Conservation (phyloP, 2,329 filamentous ascomycete genomes). For the Trichoderma arundinaceum region DNA sequence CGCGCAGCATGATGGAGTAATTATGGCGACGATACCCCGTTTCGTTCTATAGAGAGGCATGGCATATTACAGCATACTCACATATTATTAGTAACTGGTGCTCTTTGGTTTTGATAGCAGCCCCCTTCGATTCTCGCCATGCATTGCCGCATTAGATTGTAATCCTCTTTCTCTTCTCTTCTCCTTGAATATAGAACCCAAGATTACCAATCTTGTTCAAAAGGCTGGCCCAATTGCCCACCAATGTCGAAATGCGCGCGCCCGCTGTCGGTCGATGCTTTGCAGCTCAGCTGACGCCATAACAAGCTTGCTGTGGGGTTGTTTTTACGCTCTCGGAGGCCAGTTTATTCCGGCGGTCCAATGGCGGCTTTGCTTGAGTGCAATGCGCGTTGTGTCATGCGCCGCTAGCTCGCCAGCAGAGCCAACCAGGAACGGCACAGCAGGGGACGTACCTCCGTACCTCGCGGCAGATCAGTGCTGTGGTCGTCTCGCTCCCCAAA, state of each 20-base stretch:
- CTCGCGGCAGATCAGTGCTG: constrained; percentile 30
- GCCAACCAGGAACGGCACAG: constrained; percentile 26
- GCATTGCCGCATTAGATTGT: constrained; percentile 12
- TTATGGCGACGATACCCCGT: constrained; percentile 35
- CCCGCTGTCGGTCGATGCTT: background rate
- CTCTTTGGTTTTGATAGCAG: constrained; percentile 7
- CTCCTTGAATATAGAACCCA: too few relatives aligned
- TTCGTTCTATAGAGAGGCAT: constrained; percentile 26
- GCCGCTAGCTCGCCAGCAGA: constrained; percentile 12
- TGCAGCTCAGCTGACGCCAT: constrained; percentile 29
- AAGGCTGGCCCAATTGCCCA: background rate
- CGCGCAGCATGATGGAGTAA: constrained; percentile 37
- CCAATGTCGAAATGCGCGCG: background rate
- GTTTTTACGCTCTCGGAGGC: background rate
- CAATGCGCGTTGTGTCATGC: constrained; percentile 30
- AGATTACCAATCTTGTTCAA: too few relatives aligned
- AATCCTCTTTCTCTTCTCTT: background rate
- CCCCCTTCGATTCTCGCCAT: constrained; percentile 15
- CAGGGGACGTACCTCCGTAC: constrained; percentile 25
- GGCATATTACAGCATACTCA: constrained; percentile 18
- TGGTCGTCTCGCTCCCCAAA: constrained; percentile 31
- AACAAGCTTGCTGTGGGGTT: constrained; percentile 4
- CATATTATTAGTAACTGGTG: constrained; percentile 16
- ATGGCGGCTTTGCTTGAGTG: constrained; percentile 4
- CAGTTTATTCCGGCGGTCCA: constrained; percentile 29